Percentiles rank a stretch among this genome's conserved stretches.
Conservation (phyloP, 345 rosid genomes). For the Moricandia arvensis region DNA sequence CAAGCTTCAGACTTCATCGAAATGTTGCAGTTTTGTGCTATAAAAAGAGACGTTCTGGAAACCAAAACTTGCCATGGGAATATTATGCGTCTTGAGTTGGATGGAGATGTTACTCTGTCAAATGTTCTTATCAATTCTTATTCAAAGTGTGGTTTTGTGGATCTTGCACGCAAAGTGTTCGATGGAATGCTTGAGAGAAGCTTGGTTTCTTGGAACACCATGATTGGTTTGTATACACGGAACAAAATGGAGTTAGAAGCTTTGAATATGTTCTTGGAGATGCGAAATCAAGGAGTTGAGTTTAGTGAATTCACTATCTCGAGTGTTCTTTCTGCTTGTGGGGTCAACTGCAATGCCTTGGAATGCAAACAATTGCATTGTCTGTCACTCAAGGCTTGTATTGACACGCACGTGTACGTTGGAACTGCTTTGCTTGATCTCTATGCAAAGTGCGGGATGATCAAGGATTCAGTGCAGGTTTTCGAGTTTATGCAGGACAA, state of each 20-base stretch:
- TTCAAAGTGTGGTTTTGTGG: conserved; percentile 47
- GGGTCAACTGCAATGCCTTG: conserved; percentile 37
- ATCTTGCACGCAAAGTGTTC: conserved; percentile 59
- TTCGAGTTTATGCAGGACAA: conserved; percentile 63
- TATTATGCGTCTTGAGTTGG: conserved; percentile 41
- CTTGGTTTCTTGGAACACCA: conserved; percentile 77
- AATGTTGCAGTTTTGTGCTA: conserved; percentile 49
- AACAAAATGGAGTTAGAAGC: conserved; percentile 47
- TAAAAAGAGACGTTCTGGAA: conserved; percentile 32
- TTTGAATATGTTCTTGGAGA: conserved; percentile 44
- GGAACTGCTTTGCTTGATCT: conserved; percentile 82
- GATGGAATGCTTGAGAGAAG: conserved; percentile 64
- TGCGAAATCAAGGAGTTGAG: conserved; percentile 48
- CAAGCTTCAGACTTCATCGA: conserved; percentile 38
- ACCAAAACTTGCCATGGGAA: conserved; percentile 58
- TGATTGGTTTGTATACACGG: conserved; percentile 49
- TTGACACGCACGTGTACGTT: conserved; percentile 53
- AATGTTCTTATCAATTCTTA: conserved; percentile 59
- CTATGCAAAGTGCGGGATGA: conserved; percentile 64
- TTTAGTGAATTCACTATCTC: conserved; percentile 70
- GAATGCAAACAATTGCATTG: conserved; percentile 67
- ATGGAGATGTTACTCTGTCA: conserved; percentile 43
- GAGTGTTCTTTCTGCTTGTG: conserved; percentile 68
- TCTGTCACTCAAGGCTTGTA: conserved; percentile 51
- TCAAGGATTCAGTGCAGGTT: conserved; percentile 49